Base-by-base conservation (phyloP, 2,329 filamentous ascomycete species). In the Onygena corvina region DNA sequence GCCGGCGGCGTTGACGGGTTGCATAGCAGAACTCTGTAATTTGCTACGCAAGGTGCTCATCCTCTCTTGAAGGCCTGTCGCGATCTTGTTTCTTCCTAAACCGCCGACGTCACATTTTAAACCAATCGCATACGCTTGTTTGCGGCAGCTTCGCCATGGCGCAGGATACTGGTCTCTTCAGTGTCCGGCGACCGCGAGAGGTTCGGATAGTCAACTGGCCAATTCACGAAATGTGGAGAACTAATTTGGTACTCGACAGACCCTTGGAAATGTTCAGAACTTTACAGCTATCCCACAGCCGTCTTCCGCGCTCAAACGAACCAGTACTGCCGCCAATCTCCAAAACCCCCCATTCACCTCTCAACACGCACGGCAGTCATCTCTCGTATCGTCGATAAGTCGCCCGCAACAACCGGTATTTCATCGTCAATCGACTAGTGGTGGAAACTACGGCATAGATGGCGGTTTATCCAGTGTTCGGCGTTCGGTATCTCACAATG, bases 221-320 rank as follows among this genome's bases (percentile, higher is more conserved):
- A 14, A 40, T n/a, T 6, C 36, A 23, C 1, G 16, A 25, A 21
- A 14, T n/a, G 21, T 25, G 11, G 4, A 16, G 20, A 42, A 42
- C 38, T 42, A 27, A 21, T 7, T 5, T 16, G 21, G 3, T 25
- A n/a, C 30, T 44, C 51, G 8, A 8, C 50, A 68, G 87, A 95
- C 92, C 48, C 79, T 96, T 52, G 89, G 84, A 56, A 82, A 81
- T 57, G 80, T 94, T 61, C 90, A 80, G 64, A 80, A 82, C 65
- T 90, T 88, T 66, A 84, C 85, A 16, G 79, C 80, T 18, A 86
- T 98, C 54, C 92, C 92, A 16, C 87, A 94, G 69, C 90, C 92
- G 6, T 77, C 85, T 23, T 96, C 90, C 34, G 86, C 88, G 34
- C 83, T 98, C 76, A 98, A 98, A 73, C 86, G 92, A 65, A 84